Evolutionary conservation across 352 stramenopile genomes (phyloP).

Genomic region (Pythium phragmitis): DNA sequence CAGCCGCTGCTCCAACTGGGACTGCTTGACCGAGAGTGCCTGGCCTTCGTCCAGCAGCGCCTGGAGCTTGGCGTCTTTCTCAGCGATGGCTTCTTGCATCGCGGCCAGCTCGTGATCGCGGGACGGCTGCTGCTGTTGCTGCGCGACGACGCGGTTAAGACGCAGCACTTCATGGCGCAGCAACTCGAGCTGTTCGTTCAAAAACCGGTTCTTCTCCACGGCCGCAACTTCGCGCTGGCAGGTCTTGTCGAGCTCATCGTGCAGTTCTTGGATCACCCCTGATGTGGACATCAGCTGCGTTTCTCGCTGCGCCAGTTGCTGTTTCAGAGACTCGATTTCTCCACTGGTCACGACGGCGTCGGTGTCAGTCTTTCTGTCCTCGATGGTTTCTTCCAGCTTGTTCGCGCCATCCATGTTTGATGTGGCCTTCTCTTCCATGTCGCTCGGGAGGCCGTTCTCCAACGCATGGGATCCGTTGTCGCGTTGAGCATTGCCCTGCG

Average conservation of each 20-base stretch:
- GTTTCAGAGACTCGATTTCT: constrained; percentile 24
- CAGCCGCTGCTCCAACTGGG: constrained; percentile 67
- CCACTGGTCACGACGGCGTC: not conserved
- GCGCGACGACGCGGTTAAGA: constrained; percentile 42
- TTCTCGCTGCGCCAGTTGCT: constrained; percentile 54
- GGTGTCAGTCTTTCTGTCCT: not conserved
- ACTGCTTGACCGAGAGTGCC: constrained; percentile 73
- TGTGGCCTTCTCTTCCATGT: not conserved
- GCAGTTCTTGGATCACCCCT: constrained; percentile 60
- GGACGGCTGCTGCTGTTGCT: constrained; percentile 27
- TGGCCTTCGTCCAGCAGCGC: constrained; percentile 74
- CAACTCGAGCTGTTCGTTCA: constrained; percentile 66
- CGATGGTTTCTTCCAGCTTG: not conserved
- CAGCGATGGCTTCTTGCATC: constrained; percentile 58
- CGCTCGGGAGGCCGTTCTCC: not conserved
- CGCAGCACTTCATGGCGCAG: constrained; percentile 60
- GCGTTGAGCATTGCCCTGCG: not conserved
- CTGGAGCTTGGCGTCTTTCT: constrained; percentile 76
- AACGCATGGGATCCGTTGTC: not conserved
- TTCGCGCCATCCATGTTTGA: not conserved
- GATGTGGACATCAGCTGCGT: constrained; percentile 68
- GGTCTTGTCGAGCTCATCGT: constrained; percentile 76
- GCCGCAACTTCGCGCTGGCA: constrained; percentile 61
- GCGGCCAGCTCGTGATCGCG: constrained; percentile 47
- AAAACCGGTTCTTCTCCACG: constrained; percentile 55